phyloP scores from a whole-genome alignment of 352 stramenopile genomes.

The Phytophthora boehmeriae region DNA sequence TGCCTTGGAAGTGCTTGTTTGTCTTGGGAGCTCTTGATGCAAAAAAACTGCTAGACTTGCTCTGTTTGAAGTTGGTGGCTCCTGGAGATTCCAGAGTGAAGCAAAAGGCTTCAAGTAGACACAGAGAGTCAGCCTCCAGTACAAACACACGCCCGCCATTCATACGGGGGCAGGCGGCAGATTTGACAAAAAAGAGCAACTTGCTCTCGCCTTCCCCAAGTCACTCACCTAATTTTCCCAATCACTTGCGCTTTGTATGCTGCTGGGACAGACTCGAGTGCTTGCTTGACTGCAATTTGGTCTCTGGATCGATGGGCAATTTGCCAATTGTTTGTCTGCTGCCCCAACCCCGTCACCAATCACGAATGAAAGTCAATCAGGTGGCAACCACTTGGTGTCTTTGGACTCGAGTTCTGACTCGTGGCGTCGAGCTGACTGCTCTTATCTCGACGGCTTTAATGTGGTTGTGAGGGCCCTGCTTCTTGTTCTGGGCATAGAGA shows the following conservation, averaged over 20 bases:
- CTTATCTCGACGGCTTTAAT: neutral
- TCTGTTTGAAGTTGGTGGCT: constrained; percentile 84
- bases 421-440: neutral
- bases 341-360: constrained; percentile 42
- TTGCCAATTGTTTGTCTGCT: neutral
- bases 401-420: neutral
- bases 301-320: neutral
- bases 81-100: constrained; percentile 47
- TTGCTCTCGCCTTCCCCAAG: constrained; percentile 19
- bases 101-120: constrained; percentile 67
- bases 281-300: constrained; percentile 9
- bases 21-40: neutral
- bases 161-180: constrained; percentile 24
- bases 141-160: constrained; percentile 51
- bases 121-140: constrained; percentile 41
- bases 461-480: neutral
- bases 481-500: neutral
- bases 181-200: constrained; percentile 47
- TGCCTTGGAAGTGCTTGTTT: neutral
- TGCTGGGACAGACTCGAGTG: constrained; percentile 17
- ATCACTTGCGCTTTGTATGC: constrained; percentile 37
- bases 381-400: constrained; percentile 2
- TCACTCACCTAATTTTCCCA: constrained; percentile 18
- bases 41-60: neutral
- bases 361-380: constrained; percentile 33